These are phyloP conservation scores for Spinacia oleracea DNA, from an alignment of 179 eudicot genomes.

Conservation along the genomic window DNA sequence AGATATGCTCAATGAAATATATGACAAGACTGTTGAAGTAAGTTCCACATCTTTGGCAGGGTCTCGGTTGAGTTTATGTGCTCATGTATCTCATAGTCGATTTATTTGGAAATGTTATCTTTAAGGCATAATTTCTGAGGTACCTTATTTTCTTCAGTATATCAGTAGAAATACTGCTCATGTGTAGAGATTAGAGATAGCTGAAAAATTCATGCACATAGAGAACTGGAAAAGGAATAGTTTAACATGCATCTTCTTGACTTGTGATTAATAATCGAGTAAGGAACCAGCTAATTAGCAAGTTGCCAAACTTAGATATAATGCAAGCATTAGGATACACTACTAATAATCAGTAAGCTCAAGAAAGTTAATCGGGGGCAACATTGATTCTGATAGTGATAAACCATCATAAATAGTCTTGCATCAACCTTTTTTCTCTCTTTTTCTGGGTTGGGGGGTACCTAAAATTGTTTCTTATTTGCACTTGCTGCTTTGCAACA, in stretches of 20 bases:
- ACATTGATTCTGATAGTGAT: not conserved
- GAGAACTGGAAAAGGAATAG: constrained; percentile 1
- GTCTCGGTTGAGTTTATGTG: not conserved
- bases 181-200: not conserved
- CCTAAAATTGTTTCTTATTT: not conserved
- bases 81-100: not conserved
- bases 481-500: constrained; percentile 26
- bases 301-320: not conserved
- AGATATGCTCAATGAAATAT: constrained; percentile 51
- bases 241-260: not conserved
- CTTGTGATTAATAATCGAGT: not conserved
- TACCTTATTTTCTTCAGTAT: not conserved
- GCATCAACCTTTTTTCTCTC: not conserved
- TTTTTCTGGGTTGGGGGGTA: not conserved
- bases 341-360: constrained; percentile 1
- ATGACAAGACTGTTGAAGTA: constrained; percentile 49
- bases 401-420: not conserved
- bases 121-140: not conserved
- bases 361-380: not conserved
- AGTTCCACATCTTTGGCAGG: constrained; percentile 21
- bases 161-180: not conserved
- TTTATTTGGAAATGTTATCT: not conserved
- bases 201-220: not conserved
- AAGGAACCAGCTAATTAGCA: not conserved
- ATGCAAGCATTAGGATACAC: not conserved